These are phyloP conservation scores for Colletotrichum incanum DNA, from an alignment of 2,329 filamentous ascomycete species.

Conservation along the genomic window DNA sequence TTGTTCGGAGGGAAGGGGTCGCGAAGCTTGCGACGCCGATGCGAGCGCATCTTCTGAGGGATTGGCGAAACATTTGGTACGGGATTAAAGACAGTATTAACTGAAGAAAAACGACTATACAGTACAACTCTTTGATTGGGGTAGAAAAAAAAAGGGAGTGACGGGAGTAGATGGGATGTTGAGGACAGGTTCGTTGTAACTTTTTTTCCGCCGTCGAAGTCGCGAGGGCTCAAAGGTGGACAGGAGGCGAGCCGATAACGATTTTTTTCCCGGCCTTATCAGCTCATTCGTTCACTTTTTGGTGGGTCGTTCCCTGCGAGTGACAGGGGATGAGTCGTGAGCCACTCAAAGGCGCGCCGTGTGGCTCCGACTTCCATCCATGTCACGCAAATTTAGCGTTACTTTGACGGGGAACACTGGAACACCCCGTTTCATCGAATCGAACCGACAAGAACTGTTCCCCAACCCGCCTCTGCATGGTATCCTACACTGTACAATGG, in stretches of 20 bases:
- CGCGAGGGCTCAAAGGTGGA: conserved; percentile 24
- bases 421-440: not conserved
- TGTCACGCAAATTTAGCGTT: conserved; percentile 4
- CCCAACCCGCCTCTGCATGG: not conserved
- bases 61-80: conserved; percentile 46
- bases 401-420: not conserved
- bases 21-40: conserved; percentile 50
- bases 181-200: not conserved
- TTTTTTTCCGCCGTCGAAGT: conserved; percentile 29
- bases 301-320: not conserved
- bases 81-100: conserved; percentile 22
- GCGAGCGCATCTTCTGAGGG: conserved; percentile 57
- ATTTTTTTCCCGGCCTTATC: conserved; percentile 39
- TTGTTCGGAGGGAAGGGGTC: conserved; percentile 28
- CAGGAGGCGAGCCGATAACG: conserved; percentile 47
- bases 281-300: conserved; percentile 12
- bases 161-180: not conserved
- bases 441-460: not conserved
- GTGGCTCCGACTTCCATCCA: conserved; percentile 14
- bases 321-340: conserved; percentile 1
- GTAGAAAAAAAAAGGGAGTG: conserved; percentile 9
- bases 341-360: conserved; percentile 20
- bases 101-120: conserved; percentile 9
- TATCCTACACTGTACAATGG: not conserved
- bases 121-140: conserved; percentile 9